Evolutionary conservation across 228 moss, liverwort and hornwort genomes (phyloP), one percentile per base, ranked within the genome.

Genomic region (Sphagnum fallax): DNA sequence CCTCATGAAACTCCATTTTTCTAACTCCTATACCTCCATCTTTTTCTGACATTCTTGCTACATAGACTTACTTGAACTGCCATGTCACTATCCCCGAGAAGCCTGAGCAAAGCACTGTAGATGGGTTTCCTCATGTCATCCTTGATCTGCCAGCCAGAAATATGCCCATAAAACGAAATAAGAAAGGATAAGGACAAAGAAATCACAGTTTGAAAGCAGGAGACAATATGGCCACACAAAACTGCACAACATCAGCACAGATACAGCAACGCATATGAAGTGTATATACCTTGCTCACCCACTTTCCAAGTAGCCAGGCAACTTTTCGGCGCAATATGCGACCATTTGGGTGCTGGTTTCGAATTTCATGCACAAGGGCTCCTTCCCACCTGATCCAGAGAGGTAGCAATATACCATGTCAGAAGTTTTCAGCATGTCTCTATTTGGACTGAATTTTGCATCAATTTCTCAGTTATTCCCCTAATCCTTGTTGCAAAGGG

Each of bases 281-380:
- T 8, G 8, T 53, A 66, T 69, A 48, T 71, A 97, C 97, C 93
- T 97, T 97, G 84, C 94, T 98, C 68, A 98, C 97, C 97, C 97
- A 98, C 83, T 98, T 91, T 59, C 97, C 97, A 49, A 98, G 69
- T 53, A 98, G 89, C 93, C 91, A 91, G 70, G 97, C 93, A 72
- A 98, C 87, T 82, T 91, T 91, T 18, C 89, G 84, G 71, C 87
- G 85, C 70, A 98, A 78, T 49, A 98, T 98, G 65, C 93, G 91
- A 18, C 91, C 87, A 77, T 92, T 90, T 71, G 97, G 91, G 84
- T 93, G 97, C 60, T 74, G 87, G 74, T 87, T 89, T 69, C 78
- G 83, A 65, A 93, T 86, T 77, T 98, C 97, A 86, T 89, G 91
- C 68, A 93, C 82, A 76, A 98, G 88, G 62, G 88, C 82, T 67